These are phyloP conservation scores for Aspergillus fijiensis DNA, from an alignment of 2,329 filamentous ascomycete species.

Conservation along the genomic window DNA sequence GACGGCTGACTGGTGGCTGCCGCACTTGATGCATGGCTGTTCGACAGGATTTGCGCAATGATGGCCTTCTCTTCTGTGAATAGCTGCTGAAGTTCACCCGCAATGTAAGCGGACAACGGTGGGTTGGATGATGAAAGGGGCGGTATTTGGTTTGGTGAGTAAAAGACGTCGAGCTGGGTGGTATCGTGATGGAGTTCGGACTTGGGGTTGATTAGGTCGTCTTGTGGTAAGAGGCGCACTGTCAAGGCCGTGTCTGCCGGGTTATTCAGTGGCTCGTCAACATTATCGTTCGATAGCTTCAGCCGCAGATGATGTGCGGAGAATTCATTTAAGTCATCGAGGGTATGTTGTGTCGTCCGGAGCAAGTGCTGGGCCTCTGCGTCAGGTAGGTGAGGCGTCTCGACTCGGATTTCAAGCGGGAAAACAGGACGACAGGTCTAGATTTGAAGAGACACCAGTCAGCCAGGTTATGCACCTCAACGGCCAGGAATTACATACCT, in stretches of 20 bases:
- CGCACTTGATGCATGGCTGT: conserved; percentile 36
- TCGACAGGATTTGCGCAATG: conserved; percentile 71
- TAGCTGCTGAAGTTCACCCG: conserved; percentile 70
- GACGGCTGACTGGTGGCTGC: conserved; percentile 27
- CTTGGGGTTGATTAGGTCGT: conserved; percentile 50
- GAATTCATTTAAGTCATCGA: conserved; percentile 86
- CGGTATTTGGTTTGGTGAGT: conserved; percentile 67
- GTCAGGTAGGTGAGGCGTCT: conserved; percentile 64
- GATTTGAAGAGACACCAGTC: conserved; percentile 13
- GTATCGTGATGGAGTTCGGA: conserved; percentile 68
- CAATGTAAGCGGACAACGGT: conserved; percentile 72
- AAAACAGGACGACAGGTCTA: conserved; percentile 87
- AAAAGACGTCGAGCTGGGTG: conserved; percentile 73
- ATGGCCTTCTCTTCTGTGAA: conserved; percentile 89
- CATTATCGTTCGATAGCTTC: conserved; percentile 52
- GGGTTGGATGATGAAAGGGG: conserved; percentile 69
- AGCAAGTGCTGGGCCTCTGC: conserved; percentile 72
- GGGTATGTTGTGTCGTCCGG: conserved; percentile 76
- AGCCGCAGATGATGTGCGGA: conserved; percentile 78
- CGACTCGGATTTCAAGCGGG: conserved; percentile 76
- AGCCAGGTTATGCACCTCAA: background rate
- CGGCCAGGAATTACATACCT: conserved; percentile 53
- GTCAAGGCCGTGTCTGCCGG: conserved; percentile 60
- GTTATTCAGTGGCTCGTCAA: conserved; percentile 15
- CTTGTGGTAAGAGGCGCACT: conserved; percentile 64